Conservation (phyloP, 1,139 yeast species). For the Pichiaceae sp. region DNA sequence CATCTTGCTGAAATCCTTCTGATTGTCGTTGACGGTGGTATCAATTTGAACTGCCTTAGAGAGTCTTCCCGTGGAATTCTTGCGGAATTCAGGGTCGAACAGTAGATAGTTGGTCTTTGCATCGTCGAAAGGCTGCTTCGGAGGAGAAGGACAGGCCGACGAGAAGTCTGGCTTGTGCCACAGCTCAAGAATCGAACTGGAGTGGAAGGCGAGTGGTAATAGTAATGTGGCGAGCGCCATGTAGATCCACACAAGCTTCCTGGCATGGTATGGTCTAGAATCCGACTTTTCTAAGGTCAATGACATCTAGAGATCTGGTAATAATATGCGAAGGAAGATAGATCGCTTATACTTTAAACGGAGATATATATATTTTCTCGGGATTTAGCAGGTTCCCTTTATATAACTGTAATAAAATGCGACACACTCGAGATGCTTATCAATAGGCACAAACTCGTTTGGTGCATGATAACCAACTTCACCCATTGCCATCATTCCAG, state of each 20-base stretch:
- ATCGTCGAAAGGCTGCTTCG: not conserved
- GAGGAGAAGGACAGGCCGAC: not conserved
- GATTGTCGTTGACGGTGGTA: slow-evolving; percentile 32
- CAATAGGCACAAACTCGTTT: slow-evolving; percentile 39
- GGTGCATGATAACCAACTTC: slow-evolving; percentile 12
- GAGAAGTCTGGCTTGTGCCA: not conserved
- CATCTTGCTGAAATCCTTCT: not conserved
- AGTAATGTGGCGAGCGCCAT: too few relatives aligned
- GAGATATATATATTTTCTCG: not conserved
- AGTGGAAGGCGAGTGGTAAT: too few relatives aligned
- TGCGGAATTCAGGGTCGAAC: not conserved
- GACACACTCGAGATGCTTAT: slow-evolving; percentile 46
- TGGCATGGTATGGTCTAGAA: too few relatives aligned
- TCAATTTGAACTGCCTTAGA: slow-evolving; percentile 36
- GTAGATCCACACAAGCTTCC: too few relatives aligned
- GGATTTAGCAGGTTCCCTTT: not conserved
- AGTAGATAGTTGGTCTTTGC: not conserved
- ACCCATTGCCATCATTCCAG: slow-evolving; percentile 6
- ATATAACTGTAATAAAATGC: slow-evolving; percentile 38
- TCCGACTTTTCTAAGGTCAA: too few relatives aligned
- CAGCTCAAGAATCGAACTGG: too few relatives aligned
- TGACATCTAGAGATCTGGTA: too few relatives aligned
- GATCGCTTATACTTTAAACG: not conserved
- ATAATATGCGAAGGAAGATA: too few relatives aligned
- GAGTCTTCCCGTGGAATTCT: slow-evolving; percentile 17